Evolutionary conservation across 371 early-diverging fungal species (phyloP).

Genomic region (Mortierella sp.): DNA sequence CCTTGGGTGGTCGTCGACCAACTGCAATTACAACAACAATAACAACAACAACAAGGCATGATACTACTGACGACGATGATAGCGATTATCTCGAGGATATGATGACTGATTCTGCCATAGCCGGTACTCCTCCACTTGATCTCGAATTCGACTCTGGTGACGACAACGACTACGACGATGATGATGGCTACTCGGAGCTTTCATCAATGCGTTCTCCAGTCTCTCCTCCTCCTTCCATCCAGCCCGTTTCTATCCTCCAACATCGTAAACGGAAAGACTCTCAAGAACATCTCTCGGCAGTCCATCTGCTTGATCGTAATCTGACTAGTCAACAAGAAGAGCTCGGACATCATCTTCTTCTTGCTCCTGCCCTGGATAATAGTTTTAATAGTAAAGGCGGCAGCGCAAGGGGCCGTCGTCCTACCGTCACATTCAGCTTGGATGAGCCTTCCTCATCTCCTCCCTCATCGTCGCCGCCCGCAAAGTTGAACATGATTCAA

Average conservation of each 20-base stretch:
- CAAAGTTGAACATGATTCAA: background rate
- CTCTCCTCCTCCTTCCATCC: conserved; percentile 10
- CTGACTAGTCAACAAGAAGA: conserved; percentile 17
- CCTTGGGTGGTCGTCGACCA: conserved; percentile 8
- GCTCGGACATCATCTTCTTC: background rate
- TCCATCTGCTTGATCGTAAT: conserved; percentile 12
- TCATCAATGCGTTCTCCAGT: conserved; percentile 13
- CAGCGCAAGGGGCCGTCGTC: conserved; percentile 30
- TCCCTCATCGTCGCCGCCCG: background rate
- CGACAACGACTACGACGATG: conserved; percentile 25
- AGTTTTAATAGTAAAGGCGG: conserved; percentile 15
- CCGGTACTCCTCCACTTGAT: conserved; percentile 49
- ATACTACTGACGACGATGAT: background rate
- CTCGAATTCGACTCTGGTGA: conserved; percentile 36
- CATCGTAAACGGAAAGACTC: conserved; percentile 38
- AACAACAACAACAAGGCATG: background rate
- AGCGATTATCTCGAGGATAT: conserved; percentile 22
- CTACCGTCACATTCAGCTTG: conserved; percentile 42
- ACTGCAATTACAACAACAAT: too few relatives aligned
- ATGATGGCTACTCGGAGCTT: conserved; percentile 5
- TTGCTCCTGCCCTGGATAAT: conserved; percentile 8
- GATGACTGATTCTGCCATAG: conserved; percentile 34
- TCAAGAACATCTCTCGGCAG: conserved; percentile 12
- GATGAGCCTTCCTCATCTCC: conserved; percentile 13
- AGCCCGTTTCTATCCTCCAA: conserved; percentile 27